Conservation (phyloP, 169 alveolate genomes). For the Amoebophrya sp. region DNA sequence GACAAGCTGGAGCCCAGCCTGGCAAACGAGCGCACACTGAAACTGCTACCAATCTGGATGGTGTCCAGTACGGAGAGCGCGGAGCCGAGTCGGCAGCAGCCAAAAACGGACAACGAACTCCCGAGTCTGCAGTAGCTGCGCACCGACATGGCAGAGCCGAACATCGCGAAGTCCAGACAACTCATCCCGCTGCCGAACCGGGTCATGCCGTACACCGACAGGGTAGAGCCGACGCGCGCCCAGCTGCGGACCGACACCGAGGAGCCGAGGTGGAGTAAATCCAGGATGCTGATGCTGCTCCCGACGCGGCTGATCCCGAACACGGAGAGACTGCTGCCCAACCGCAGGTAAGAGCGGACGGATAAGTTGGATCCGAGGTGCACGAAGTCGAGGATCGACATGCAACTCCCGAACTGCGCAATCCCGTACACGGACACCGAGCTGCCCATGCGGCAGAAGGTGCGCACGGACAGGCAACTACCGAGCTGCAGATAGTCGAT, state of each 20-base stretch:
- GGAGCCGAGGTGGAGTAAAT: not conserved
- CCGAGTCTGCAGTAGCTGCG: not conserved
- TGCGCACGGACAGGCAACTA: constrained; percentile 24
- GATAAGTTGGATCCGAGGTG: not conserved
- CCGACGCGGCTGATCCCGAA: not conserved
- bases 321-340: constrained; percentile 11
- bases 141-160: constrained; percentile 18
- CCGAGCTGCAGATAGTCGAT: constrained; percentile 21
- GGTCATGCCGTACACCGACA: not conserved
- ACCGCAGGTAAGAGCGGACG: not conserved
- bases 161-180: not conserved
- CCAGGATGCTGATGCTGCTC: not conserved
- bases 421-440: constrained; percentile 18
- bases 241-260: constrained; percentile 9
- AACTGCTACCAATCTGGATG: not conserved
- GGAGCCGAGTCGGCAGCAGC: not conserved
- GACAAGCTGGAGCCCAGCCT: constrained; percentile 4
- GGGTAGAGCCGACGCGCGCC: not conserved
- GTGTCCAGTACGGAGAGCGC: not conserved
- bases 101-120: not conserved
- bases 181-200: not conserved
- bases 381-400: constrained; percentile 2
- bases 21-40: constrained; percentile 20
- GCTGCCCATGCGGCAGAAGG: constrained; percentile 15
- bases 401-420: not conserved